Percentiles rank a stretch among this genome's conserved stretches.
phyloP scores from a whole-genome alignment of 2,329 filamentous ascomycete species.

The Xylaria digitata region DNA sequence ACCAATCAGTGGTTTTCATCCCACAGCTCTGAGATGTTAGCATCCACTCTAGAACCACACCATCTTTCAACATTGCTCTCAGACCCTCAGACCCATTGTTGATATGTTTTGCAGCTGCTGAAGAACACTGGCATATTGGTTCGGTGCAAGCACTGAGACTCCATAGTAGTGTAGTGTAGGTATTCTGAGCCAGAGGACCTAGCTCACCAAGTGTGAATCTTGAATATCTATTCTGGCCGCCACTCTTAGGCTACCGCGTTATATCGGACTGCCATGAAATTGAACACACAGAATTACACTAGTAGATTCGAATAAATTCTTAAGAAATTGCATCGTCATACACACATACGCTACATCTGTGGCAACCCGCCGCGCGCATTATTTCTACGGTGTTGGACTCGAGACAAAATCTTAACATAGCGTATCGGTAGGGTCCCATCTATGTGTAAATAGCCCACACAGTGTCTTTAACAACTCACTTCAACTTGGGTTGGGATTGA shows the following conservation, averaged over 20 bases:
- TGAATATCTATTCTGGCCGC: background rate
- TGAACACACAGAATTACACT: background rate
- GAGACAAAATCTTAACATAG: constrained; percentile 9
- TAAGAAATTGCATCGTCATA: background rate
- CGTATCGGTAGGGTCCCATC: constrained; percentile 8
- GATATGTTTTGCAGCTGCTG: constrained; percentile 13
- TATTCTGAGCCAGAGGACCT: background rate
- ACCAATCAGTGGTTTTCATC: constrained; percentile 23
- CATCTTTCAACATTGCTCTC: constrained; percentile 16
- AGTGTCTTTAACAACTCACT: constrained; percentile 12
- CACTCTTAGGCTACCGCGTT: background rate
- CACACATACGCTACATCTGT: background rate
- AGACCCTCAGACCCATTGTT: constrained; percentile 16
- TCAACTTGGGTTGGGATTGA: background rate
- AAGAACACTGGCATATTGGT: background rate
- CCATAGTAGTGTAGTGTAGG: background rate
- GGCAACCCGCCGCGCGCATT: constrained; percentile 12
- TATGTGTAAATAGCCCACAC: constrained; percentile 27
- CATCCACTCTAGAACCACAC: constrained; percentile 32
- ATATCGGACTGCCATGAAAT: background rate
- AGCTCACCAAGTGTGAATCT: background rate
- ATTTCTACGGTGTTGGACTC: constrained; percentile 18
- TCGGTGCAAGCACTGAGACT: background rate
- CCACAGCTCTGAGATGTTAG: constrained; percentile 20
- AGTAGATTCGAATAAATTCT: background rate